Percentiles rank a stretch among this genome's conserved stretches.
Evolutionary conservation across 176 grass and related monocot genomes (phyloP).

Genomic region (Eremochloa ophiuroides): DNA sequence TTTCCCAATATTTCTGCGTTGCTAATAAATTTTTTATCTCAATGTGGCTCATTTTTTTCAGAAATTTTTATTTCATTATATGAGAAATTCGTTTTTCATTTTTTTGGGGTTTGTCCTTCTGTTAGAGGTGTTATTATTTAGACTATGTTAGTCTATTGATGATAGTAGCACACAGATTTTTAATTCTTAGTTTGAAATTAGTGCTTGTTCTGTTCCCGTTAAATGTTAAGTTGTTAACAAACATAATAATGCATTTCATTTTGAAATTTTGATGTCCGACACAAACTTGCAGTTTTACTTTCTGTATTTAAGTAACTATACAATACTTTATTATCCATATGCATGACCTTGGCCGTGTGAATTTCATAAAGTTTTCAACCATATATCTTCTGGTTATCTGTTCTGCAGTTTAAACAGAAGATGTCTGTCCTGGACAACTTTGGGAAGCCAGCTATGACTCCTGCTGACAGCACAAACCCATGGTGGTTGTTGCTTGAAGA

Average conservation of each 20-base stretch:
- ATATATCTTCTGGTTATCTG: background rate
- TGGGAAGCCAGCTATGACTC: slow-evolving; percentile 67
- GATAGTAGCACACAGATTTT: background rate
- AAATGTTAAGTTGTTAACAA: background rate
- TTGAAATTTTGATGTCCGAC: background rate
- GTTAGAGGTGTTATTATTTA: background rate
- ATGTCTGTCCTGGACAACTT: slow-evolving; percentile 54
- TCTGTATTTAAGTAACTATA: background rate
- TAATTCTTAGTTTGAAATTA: background rate
- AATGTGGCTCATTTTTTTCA: background rate
- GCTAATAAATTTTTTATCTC: background rate
- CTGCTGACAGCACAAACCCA: slow-evolving; percentile 62
- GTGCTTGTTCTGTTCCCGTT: background rate
- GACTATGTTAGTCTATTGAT: background rate
- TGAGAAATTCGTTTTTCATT: background rate
- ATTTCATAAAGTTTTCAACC: background rate
- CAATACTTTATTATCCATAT: background rate
- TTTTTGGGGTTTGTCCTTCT: background rate
- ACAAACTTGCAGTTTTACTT: background rate
- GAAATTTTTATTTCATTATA: background rate
- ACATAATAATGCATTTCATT: background rate
- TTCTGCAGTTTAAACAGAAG: slow-evolving; percentile 70
- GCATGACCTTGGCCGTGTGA: background rate
- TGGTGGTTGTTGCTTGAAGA: slow-evolving; percentile 75
- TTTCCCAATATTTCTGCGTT: background rate